A percentile compares a stretch with the other conserved stretches of the same genome.
Evolutionary conservation across 306 rosid species (phyloP).

Genomic region (Rosa lucieae): DNA sequence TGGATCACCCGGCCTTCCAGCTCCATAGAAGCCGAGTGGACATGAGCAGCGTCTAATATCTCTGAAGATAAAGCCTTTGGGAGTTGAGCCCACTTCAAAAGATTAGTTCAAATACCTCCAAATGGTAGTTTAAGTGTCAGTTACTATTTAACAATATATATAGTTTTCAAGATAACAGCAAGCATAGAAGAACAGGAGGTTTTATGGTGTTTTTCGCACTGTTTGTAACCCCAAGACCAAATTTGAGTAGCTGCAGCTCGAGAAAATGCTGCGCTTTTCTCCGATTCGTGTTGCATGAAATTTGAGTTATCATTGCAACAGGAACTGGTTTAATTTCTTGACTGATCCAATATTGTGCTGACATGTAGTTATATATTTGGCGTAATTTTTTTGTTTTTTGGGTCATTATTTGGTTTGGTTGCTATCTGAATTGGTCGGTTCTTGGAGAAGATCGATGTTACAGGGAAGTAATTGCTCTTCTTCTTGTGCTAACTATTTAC

Average conservation of each 20-base stretch:
- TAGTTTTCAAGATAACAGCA: constrained; percentile 29
- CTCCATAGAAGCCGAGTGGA: constrained; percentile 88
- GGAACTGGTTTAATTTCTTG: not conserved
- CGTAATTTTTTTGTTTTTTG: not conserved
- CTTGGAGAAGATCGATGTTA: too few relatives aligned
- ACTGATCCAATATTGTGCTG: not conserved
- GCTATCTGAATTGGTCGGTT: too few relatives aligned
- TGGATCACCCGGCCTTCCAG: constrained; percentile 98
- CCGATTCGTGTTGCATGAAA: constrained; percentile 19
- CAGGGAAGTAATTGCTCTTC: too few relatives aligned
- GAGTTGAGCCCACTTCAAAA: not conserved
- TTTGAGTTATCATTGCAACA: constrained; percentile 7
- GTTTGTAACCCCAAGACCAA: constrained; percentile 9
- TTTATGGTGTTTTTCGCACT: constrained; percentile 16
- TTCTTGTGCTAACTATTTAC: too few relatives aligned
- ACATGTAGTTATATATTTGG: not conserved
- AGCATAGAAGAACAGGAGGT: constrained; percentile 7
- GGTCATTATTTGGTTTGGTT: too few relatives aligned
- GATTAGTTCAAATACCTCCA: too few relatives aligned
- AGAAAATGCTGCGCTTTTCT: constrained; percentile 17
- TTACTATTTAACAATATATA: constrained; percentile 24
- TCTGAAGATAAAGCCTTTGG: not conserved
- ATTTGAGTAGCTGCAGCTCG: constrained; percentile 19
- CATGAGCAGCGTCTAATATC: constrained; percentile 50
- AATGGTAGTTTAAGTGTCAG: not conserved